A percentile compares a stretch with the other conserved stretches of the same genome.
Conservation (phyloP, 768 basidiomycete species). For the Russula lepida region DNA sequence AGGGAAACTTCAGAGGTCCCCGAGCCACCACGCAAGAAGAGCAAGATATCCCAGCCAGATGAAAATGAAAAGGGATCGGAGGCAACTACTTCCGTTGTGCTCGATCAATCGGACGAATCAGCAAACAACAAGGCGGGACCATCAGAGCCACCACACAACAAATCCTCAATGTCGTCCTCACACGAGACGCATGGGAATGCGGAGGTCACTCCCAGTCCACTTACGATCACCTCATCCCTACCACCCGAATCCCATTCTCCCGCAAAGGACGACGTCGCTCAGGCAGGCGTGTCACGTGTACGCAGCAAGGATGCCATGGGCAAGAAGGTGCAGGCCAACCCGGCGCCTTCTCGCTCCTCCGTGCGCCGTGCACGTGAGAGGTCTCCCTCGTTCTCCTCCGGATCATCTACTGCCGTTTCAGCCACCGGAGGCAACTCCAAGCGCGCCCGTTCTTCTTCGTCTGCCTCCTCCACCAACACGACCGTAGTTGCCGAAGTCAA, state of each 20-base stretch:
- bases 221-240: constrained; percentile 13
- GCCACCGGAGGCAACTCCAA: constrained; percentile 6
- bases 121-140: background rate
- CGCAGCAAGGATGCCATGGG: constrained; percentile 3
- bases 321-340: background rate
- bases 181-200: background rate
- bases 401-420: constrained; percentile 18
- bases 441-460: constrained; percentile 20
- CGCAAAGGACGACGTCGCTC: constrained; percentile 6
- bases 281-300: background rate
- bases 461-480: constrained; percentile 15
- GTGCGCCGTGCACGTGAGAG: constrained; percentile 9
- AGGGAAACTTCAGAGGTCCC: constrained; percentile 12
- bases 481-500: background rate
- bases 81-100: background rate
- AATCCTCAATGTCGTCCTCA: background rate
- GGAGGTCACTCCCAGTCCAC: constrained; percentile 17
- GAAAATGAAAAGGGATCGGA: constrained; percentile 4
- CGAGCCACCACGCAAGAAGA: constrained; percentile 18
- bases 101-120: background rate
- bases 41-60: constrained; percentile 5
- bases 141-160: background rate
- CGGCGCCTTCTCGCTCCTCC: constrained; percentile 6
- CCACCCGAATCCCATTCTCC: constrained; percentile 7
- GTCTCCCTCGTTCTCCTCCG: constrained; percentile 15